Evolutionary conservation across 495 filamentous ascomycete genomes (phyloP).

Genomic region (Hypoxylon fragiforme): DNA sequence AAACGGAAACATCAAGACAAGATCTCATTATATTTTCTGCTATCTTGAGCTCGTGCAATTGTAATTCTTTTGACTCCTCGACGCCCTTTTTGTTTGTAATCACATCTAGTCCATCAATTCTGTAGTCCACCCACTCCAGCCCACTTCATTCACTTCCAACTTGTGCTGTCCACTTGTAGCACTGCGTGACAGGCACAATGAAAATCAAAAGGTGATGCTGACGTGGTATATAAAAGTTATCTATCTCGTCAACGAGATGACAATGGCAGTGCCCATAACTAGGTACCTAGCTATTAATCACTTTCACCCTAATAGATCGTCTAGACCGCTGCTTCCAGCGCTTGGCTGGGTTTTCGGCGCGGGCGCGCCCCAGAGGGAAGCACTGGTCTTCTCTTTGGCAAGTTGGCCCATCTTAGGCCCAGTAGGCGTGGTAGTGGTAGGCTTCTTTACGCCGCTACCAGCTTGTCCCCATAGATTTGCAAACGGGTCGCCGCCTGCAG

Average conservation of each 20-base stretch:
- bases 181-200: no score
- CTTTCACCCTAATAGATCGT: conserved; percentile 50
- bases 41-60: no score
- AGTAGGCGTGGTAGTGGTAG: conserved; percentile 55
- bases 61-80: conserved; percentile 12
- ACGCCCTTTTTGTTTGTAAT: conserved; percentile 21
- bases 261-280: no score
- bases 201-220: no score
- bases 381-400: conserved; percentile 92
- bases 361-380: conserved; percentile 86
- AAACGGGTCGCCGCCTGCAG: conserved; percentile 75
- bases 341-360: conserved; percentile 42
- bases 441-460: conserved; percentile 79
- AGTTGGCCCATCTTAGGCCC: conserved; percentile 84
- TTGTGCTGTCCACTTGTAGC: no score
- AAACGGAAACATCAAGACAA: no score
- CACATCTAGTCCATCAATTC: conserved; percentile 8
- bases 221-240: not conserved
- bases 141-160: no score
- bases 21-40: no score
- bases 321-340: conserved; percentile 41
- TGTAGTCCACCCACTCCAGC: not conserved
- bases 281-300: not conserved
- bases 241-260: no score
- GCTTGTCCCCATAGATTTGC: conserved; percentile 81